Evolutionary conservation across 176 grass and related monocot species (phyloP), one percentile per base, ranked within the genome.

Genomic region (Zoysia japonica): DNA sequence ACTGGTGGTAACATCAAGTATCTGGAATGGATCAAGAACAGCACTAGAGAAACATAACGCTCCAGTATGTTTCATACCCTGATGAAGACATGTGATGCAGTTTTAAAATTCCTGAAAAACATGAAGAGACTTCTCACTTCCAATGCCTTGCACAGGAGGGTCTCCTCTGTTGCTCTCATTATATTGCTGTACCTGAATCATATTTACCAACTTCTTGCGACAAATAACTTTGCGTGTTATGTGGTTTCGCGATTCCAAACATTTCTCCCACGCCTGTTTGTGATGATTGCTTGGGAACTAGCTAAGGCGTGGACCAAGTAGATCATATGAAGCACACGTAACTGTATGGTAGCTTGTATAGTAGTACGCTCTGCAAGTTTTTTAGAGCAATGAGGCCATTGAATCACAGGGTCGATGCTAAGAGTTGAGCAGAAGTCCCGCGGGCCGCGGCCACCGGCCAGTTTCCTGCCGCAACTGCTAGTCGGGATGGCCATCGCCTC

Each of bases 21-120:
- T 39, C 72, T 98, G 19, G 96, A 94, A 69, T 98, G 92, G 96
- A 78, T 98, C 57, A 93, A 89, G 80, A 83, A 91, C 84, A 98
- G 79, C 71, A 95, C 96, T 17, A 82, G 68, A 66, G 89, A 92
- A 43, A 80, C 80, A 1, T 97, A 63, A 90, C 28, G 28, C 28
- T 28, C 28, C 28, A 28, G 28, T 80, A 6, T 43, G n/a, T 42
- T 40, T 44, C 62, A 52, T 5, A 53, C 8, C 65, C 12, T 49
- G 1, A 3, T 42, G 7, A 7, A 28, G 9, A 42, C 6, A 36
- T n/a, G 16, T 11, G 14, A 61, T 63, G 17, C 5, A 61, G 65
- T 43, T 43, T 51, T 4, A 49, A 84, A 77, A 43, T 56, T 16
- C 13, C 43, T 45, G 39, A 35, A 44, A 44, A 16, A 40, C 53